Evolutionary conservation across 2,329 filamentous ascomycete species (phyloP), one percentile per base, ranked within the genome.

Genomic region (Endocalyx cinctus): DNA sequence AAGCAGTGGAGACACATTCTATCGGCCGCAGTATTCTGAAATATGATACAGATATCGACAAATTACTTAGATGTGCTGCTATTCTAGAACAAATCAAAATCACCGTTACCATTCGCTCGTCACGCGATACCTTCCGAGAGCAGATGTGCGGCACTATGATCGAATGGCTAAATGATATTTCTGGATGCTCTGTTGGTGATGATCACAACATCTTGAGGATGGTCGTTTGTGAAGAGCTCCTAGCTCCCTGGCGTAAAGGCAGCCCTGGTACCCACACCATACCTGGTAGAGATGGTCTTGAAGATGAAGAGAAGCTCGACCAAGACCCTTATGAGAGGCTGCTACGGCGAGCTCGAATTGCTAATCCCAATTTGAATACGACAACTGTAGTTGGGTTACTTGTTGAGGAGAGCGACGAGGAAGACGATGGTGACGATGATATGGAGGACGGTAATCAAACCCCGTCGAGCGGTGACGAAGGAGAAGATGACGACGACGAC

Each of bases 81-180:
- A 81, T 92, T 15, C 85, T 98, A 45, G 92, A 98, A 60, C 82
- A 94, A 40, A 96, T 98, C 59, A 89, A 94, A 55, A 79, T 98
- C 37, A 97, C 92, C 0, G 87, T 96, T 30, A 98, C 92, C 1
- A 88, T 98, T 41, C 79, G 92, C 27, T 95, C 90, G 8, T 80
- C 92, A 5, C 77, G 94, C 48, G 92, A 98, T 61, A 97, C 88
- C 0, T 98, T 97, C 63, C 77, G 92, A 38, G 92, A 98, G 57
- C 86, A 97, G 57, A 98, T 98, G 94, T 96, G 89, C 50, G 88
- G 86, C n/a, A 87, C 88, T 12, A 90, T 98, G 41, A 84, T 98
- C 34, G 89, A 96, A 50, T 98, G 94, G 94, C 73, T 98, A 14
- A 76, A 82, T 33, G 94, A 98, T 59, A 94, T 98, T 50, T 78